Base-by-base conservation (phyloP, 106 monocot genomes). In the Dendrobium catenatum region DNA sequence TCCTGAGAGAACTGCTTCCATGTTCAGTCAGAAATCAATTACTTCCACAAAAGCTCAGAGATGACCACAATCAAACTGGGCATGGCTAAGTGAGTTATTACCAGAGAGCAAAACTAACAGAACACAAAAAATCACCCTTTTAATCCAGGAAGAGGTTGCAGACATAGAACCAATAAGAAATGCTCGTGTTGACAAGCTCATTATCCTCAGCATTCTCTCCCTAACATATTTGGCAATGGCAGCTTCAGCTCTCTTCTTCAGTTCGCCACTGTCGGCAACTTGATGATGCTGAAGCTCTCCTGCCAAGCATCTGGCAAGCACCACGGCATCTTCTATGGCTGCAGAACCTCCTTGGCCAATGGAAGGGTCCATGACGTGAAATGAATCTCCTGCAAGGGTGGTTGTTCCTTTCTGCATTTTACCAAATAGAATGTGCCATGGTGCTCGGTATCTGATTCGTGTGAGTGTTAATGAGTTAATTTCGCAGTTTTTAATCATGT, bases 351-450 rank as follows among this genome's bases (percentile, higher is more conserved):
- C 81, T 78, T 85, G 85, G 17, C 81, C 78, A 20, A 81, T 19
- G 55, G 79, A 83, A 41, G 88, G 86, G 55, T 51, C 51, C 51
- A 51, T 51, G 1, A 51, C 51, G 15, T 89, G 89, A 81, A 86
- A 80, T 17, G 89, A 86, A 8, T 89, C 89, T 0, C 86, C 89
- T 18, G 86, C 86, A 41, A 89, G 67, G 1, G 75, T 83, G n/a
- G 46, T 24, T 37, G n/a, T 51, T 51, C 51, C 51, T 51, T 17
- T 51, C 13, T 51, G 51, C 51, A 86, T 73, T 29, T 72, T 80
- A 27, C 31, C 72, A 15, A 85, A 49, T 55, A 76, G 37, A 22
- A 88, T 1, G 48, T 85, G 61, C 85, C 82, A 83, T 10, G 83
- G 88, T 5, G 85, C 42, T 19, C 85, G 49, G 72, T 88, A 88